Conservation (phyloP, 1,139 yeast genomes). For the Magnusiomyces paraingens region DNA sequence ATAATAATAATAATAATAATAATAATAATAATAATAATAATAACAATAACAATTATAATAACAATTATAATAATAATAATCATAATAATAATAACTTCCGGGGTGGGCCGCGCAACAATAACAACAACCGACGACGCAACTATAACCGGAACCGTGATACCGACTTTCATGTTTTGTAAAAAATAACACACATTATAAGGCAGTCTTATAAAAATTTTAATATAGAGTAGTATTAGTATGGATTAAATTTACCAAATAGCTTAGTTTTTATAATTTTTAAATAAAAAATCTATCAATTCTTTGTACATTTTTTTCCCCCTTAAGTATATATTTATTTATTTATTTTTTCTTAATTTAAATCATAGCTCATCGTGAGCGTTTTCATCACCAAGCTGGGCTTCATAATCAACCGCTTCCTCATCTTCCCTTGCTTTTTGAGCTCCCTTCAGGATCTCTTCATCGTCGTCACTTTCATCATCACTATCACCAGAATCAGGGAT, state of each 20-base stretch:
- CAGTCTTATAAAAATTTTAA: too few relatives aligned
- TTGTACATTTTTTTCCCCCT: neutral
- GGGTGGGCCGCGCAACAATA: neutral
- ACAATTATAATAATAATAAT: too few relatives aligned
- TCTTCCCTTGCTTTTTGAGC: slow-evolving; percentile 1
- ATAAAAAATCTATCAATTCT: neutral
- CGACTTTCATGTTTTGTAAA: slow-evolving; percentile 1
- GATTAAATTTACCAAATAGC: neutral
- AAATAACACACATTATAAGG: neutral
- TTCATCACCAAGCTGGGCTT: neutral
- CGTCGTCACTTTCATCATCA: slow-evolving; percentile 17
- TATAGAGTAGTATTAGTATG: neutral
- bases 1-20: too few relatives aligned
- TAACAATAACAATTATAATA: neutral
- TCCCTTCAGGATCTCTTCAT: slow-evolving; percentile 16
- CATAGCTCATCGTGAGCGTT: neutral
- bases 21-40: neutral
- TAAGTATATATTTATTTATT: neutral
- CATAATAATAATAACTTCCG: neutral
- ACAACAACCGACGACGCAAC: neutral
- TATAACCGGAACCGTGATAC: neutral
- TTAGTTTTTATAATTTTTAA: neutral
- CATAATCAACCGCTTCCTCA: neutral
- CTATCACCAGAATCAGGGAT: slow-evolving; percentile 15
- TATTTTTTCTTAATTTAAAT: neutral